phyloP scores from a whole-genome alignment of 345 rosid genomes.

The Excoecaria agallocha region DNA sequence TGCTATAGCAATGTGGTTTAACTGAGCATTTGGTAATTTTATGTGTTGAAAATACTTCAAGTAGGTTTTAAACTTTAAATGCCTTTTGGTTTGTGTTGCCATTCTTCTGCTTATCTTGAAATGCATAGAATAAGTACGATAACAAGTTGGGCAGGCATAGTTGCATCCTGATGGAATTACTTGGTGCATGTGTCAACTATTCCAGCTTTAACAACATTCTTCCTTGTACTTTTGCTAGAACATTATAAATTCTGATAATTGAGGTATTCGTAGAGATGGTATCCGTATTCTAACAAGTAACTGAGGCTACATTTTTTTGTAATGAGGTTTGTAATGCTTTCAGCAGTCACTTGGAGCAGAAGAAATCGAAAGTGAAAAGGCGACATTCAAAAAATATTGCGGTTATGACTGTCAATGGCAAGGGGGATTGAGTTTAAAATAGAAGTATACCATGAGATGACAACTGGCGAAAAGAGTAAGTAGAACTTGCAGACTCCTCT shows the following conservation, averaged over 20 bases:
- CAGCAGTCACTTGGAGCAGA: constrained; percentile 38
- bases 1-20: not conserved
- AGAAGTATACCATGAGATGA: constrained; percentile 1
- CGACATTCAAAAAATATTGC: constrained; percentile 6
- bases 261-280: not conserved
- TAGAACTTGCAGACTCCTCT: no score
- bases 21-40: no score
- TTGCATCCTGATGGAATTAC: no score
- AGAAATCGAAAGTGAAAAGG: constrained; percentile 26
- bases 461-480: constrained; percentile 10
- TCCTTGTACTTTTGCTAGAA: not conserved
- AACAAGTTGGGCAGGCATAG: no score
- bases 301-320: not conserved
- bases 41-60: no score
- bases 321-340: constrained; percentile 1
- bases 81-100: no score
- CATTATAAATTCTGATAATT: not conserved
- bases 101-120: no score
- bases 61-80: no score
- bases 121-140: no score
- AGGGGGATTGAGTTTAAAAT: constrained; percentile 4
- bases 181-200: no score
- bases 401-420: constrained; percentile 17
- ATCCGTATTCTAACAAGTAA: not conserved
- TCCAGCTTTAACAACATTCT: not conserved